phyloP scores from a whole-genome alignment of 108 stramenopile genomes.

The Skeletonema grethae region DNA sequence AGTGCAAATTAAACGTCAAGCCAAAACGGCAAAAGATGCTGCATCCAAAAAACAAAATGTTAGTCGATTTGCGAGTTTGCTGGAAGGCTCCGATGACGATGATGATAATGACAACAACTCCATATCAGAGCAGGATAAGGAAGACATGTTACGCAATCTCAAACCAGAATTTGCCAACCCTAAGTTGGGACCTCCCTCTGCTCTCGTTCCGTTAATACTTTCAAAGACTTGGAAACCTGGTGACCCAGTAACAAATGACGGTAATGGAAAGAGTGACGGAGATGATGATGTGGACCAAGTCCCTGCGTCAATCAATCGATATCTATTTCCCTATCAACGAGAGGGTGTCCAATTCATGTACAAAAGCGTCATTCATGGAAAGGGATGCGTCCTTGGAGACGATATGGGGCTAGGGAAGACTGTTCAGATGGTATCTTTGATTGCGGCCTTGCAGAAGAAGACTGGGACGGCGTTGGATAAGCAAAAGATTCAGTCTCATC shows the following conservation, averaged over 20 bases:
- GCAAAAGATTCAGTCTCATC: slow-evolving; percentile 39
- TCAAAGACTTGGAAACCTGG: slow-evolving; percentile 11
- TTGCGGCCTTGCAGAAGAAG: slow-evolving; percentile 77
- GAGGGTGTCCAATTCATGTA: slow-evolving; percentile 80
- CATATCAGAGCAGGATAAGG: slow-evolving; percentile 24
- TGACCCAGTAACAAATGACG: slow-evolving; percentile 27
- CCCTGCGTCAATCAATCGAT: slow-evolving; percentile 83
- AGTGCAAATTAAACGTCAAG: not conserved
- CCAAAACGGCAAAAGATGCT: slow-evolving; percentile 2
- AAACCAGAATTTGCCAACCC: slow-evolving; percentile 72
- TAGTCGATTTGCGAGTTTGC: slow-evolving; percentile 7
- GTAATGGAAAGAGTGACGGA: slow-evolving; percentile 26
- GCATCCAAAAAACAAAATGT: slow-evolving; percentile 5
- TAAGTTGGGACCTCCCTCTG: slow-evolving; percentile 64
- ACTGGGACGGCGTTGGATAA: slow-evolving; percentile 64
- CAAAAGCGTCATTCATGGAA: slow-evolving; percentile 52
- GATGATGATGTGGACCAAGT: slow-evolving; percentile 48
- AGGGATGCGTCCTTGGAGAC: slow-evolving; percentile 74
- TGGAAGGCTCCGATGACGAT: slow-evolving; percentile 18
- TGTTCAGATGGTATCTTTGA: slow-evolving; percentile 72
- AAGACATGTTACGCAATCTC: slow-evolving; percentile 18
- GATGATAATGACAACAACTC: slow-evolving; percentile 4
- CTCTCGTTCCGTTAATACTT: slow-evolving; percentile 48
- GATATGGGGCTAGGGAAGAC: slow-evolving; percentile 79
- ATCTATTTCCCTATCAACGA: slow-evolving; percentile 74